Percentiles rank a stretch among this genome's conserved stretches.
Conservation (phyloP, 2,329 filamentous ascomycete species). For the Clonostachys solani region DNA sequence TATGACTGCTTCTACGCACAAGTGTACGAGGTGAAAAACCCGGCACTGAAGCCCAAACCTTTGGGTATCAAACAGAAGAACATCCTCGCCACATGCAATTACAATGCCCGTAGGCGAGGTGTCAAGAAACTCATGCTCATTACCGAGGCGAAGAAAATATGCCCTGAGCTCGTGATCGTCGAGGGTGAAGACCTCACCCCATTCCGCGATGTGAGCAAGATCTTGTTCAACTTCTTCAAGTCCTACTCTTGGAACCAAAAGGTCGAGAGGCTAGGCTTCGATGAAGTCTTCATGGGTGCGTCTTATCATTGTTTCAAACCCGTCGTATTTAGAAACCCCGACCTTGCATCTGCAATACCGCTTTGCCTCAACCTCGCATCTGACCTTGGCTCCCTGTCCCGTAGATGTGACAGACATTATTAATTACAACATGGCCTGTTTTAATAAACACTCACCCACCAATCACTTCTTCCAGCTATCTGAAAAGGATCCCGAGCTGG, state of each 20-base stretch:
- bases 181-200: conserved; percentile 81
- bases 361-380: no score
- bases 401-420: conserved; percentile 84
- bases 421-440: conserved; percentile 69
- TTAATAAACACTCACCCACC: conserved; percentile 61
- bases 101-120: conserved; percentile 73
- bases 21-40: conserved; percentile 79
- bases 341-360: no score
- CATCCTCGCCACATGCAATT: conserved; percentile 91
- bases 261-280: conserved; percentile 81
- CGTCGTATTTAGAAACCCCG: no score
- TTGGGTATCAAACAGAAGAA: conserved; percentile 90
- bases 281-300: conserved; percentile 65
- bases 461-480: conserved; percentile 79
- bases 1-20: conserved; percentile 95
- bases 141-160: conserved; percentile 72
- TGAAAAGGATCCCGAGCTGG: conserved; percentile 67
- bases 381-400: neutral
- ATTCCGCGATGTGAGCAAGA: conserved; percentile 84
- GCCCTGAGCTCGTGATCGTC: conserved; percentile 80
- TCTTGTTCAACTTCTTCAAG: conserved; percentile 68
- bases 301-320: neutral
- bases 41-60: conserved; percentile 66
- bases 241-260: conserved; percentile 73
- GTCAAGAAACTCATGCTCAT: conserved; percentile 83